Evolutionary conservation across 495 filamentous ascomycete species (phyloP), one percentile per base, ranked within the genome.

Genomic region (Entonaema liquescens): DNA sequence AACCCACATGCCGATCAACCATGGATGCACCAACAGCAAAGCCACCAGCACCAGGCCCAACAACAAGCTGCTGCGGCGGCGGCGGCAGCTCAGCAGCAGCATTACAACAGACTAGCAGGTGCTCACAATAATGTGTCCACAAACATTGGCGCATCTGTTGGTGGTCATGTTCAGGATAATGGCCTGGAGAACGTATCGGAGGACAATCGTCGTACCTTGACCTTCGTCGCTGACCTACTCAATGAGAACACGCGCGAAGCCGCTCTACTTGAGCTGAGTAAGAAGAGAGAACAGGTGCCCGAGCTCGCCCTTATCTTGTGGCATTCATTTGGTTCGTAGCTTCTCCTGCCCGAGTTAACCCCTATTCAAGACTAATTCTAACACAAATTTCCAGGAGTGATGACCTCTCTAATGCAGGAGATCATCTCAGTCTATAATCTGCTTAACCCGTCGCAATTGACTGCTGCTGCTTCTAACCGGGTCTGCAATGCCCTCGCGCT

Each of bases 401-500:
- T 99, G 95, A 97, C 95, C 28, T 95, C 93, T 29, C 83, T 99
- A 13, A 88, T 98, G 55, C 95, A 98, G 78, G 95, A 99, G 82
- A 99, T 99, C 71, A 99, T 98, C 75, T 97, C 95, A 11, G 95
- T 99, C 26, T 99, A 99, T 74, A 96, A 93, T 12, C 86, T 98
- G 7, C 87, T 99, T 75, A 98, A 97, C 80, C 95, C 96, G 3
- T 97, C 94, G 11, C 94, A 97, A 81, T 86, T 99, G 64, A 99
- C 96, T 7, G 95, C 95, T 26, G 94, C 96, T 15, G 95, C 96
- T 4, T 97, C 93, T 2, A 99, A 99, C 82, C 86, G 95, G 50
- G 96, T 99, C 66, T 99, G 95, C 84, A 99, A 99, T 79, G 95
- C 95, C 49, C 87, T 99, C 60, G 95, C 95, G 25, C 89, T 99